phyloP scores from a whole-genome alignment of 2,329 filamentous ascomycete genomes.

The Nannizzia gypsea region DNA sequence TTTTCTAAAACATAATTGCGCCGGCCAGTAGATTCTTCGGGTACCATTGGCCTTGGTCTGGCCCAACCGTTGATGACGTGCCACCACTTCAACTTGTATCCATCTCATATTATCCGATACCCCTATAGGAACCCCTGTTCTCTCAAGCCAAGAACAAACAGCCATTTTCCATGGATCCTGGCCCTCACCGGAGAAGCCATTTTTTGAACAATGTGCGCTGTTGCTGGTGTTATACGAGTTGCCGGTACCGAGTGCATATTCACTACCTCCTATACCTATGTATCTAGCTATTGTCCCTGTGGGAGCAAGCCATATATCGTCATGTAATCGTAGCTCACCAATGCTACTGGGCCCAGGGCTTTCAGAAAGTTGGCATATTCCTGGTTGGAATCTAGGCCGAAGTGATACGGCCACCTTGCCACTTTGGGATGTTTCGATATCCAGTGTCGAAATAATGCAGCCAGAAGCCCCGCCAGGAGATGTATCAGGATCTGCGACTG shows the following conservation, averaged over 20 bases:
- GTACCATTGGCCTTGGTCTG: slow-evolving; percentile 21
- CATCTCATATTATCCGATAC: slow-evolving; percentile 25
- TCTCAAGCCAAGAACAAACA: slow-evolving; percentile 28
- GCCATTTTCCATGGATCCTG: slow-evolving; percentile 27
- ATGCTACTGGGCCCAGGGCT: slow-evolving; percentile 17
- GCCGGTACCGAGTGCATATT: not conserved
- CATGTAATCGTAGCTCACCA: slow-evolving; percentile 4
- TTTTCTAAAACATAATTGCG: slow-evolving; percentile 32
- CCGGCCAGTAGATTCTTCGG: slow-evolving; percentile 36
- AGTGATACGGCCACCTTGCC: slow-evolving; percentile 29
- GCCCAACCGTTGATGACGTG: slow-evolving; percentile 12
- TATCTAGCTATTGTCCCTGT: slow-evolving; percentile 19
- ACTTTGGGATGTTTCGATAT: slow-evolving; percentile 26
- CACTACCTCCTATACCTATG: slow-evolving; percentile 2
- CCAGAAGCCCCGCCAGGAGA: slow-evolving; percentile 11
- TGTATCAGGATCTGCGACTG: slow-evolving; percentile 21
- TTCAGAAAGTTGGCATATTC: slow-evolving; percentile 24
- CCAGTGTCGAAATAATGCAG: slow-evolving; percentile 23
- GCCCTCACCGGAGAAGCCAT: slow-evolving; percentile 7
- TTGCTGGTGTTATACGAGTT: not conserved
- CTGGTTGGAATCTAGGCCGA: slow-evolving; percentile 27
- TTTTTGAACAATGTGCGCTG: not conserved
- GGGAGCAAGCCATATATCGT: slow-evolving; percentile 32
- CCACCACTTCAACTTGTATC: slow-evolving; percentile 30
- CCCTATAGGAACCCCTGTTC: slow-evolving; percentile 25